A percentile compares a stretch with the other conserved stretches of the same genome.
These are phyloP conservation scores for Dimargaris xerosporica DNA, from an alignment of 192 early-diverging fungal species.

Conservation along the genomic window DNA sequence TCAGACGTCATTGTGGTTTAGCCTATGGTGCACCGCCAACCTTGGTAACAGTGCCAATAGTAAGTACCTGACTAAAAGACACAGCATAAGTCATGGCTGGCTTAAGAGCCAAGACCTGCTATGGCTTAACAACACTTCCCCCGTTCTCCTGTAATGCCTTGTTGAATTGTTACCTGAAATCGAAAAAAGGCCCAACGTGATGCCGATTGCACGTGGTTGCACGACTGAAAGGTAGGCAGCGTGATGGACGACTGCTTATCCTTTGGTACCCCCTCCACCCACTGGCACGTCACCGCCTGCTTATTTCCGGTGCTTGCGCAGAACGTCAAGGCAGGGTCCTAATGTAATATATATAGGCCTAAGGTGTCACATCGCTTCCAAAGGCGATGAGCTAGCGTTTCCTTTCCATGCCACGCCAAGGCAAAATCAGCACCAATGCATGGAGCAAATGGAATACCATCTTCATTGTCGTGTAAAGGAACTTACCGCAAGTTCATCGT, in stretches of 20 bases:
- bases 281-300: constrained; percentile 1
- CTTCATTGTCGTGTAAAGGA: background rate
- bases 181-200: constrained; percentile 10
- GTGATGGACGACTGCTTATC: background rate
- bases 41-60: background rate
- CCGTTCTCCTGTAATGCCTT: background rate
- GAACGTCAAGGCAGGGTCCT: background rate
- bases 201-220: constrained; percentile 6
- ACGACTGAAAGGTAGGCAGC: background rate
- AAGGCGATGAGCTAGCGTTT: background rate
- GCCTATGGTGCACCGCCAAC: background rate
- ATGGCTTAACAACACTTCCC: background rate
- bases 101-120: background rate
- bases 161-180: background rate
- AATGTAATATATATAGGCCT: background rate
- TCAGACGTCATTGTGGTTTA: background rate
- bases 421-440: background rate
- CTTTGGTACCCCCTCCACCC: background rate
- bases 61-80: background rate
- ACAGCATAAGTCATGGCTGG: background rate
- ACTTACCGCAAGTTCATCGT: constrained; percentile 5
- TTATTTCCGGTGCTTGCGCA: constrained; percentile 2
- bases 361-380: background rate
- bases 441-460: background rate
- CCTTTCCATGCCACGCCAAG: background rate